Evolutionary conservation across 2,329 filamentous ascomycete genomes (phyloP), one percentile per base, ranked within the genome.

Genomic region (Fusarium tjaetaba): DNA sequence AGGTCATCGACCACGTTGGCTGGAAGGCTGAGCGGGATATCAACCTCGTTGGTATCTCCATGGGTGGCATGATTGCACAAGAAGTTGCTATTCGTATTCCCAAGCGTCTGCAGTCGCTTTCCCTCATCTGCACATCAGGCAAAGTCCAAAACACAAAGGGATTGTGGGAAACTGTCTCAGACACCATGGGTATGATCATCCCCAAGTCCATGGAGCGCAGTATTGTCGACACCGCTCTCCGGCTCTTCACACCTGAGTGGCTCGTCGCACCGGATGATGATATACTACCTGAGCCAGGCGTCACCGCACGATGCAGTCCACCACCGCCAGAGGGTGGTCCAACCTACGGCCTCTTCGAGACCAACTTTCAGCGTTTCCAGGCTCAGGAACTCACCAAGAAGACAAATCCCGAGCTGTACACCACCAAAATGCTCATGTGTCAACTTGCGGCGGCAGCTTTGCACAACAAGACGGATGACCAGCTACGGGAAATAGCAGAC

Each of bases 41-140:
- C 80, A 91, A 97, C 83, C 81, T 97, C 59, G 86, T 93, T 39
- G 95, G 94, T 63, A 90, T 96, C 73, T 94, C 92, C 67, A 93
- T 97, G 88, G 94, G 94, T 72, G 94, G 95, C 78, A 97, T 97
- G 95, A 96, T 97, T 77, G 90, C 93, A 5, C 95, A 97, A 82
- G 95, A 97, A 83, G 79, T 97, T 8, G 90, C 87, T 28, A 85
- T 82, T 74, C 81, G 85, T n/a, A 82, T 85, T 36, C 89, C 90
- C 0, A 71, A 82, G 18, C 84, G 88, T 52, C 80, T 93, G 60
- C 83, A 84, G 30, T 89, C 87, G 22, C 83, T 94, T 24, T 87
- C 84, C 39, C 86, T 94, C 7, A 82, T 91, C 70, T 90, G 87
- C 80, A 93, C 91, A 5, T 88, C 90, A 2, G 88, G 90, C 9